These are phyloP conservation scores for Tricholoma bakamatsutake DNA, from an alignment of 768 basidiomycete species.

Conservation along the genomic window DNA sequence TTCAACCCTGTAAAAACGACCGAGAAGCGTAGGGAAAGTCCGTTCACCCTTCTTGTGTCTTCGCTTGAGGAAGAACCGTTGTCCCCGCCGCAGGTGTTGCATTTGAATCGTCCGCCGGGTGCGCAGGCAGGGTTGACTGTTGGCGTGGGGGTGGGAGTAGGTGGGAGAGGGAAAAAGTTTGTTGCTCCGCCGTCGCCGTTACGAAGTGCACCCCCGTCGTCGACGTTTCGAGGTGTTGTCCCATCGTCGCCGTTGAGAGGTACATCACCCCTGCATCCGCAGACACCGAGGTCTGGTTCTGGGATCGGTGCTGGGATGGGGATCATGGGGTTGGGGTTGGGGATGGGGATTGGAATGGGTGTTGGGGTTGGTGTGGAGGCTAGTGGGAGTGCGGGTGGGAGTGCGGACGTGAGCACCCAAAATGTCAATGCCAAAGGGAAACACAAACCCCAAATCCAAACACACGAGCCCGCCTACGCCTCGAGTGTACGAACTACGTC, in stretches of 20 bases:
- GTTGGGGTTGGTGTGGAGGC: conserved; percentile 12
- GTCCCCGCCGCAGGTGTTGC: neutral
- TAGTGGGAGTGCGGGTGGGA: neutral
- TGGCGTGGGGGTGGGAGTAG: neutral
- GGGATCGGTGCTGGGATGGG: conserved; percentile 17
- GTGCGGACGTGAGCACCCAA: no score
- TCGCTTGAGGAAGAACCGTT: neutral
- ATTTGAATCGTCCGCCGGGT: neutral
- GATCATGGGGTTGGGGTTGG: conserved; percentile 22
- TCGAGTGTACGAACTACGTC: neutral
- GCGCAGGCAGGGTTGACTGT: no score
- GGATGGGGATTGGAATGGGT: conserved; percentile 19
- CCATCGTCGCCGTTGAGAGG: neutral
- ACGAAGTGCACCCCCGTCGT: neutral
- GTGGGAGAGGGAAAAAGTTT: neutral
- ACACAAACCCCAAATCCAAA: no score
- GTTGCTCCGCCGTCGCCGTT: neutral
- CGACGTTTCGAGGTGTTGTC: no score
- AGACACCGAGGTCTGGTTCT: conserved; percentile 5
- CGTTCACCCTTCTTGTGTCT: conserved; percentile 37
- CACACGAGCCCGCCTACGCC: neutral
- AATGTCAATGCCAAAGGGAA: no score
- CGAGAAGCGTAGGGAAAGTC: conserved; percentile 30
- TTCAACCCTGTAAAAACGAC: conserved; percentile 65
- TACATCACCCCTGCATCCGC: neutral